These are phyloP conservation scores for Chalaropsis thielavioides DNA, from an alignment of 2,329 filamentous ascomycete genomes.

Conservation along the genomic window DNA sequence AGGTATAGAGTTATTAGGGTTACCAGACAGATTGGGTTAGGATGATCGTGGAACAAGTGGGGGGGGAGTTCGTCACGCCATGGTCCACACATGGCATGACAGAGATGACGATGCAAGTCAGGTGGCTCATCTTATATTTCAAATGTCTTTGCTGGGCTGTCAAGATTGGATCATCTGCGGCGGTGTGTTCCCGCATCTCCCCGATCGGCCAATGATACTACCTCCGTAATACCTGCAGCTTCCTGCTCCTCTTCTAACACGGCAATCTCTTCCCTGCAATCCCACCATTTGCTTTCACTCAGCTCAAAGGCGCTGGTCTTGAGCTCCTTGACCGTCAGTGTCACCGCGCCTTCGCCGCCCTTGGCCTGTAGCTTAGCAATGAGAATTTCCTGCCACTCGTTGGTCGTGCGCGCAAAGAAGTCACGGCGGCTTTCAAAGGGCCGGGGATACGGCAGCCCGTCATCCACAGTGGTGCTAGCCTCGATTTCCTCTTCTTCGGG, in stretches of 20 bases:
- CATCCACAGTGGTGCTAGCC: constrained; percentile 43
- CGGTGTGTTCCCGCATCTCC: constrained; percentile 35
- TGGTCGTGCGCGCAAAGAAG: constrained; percentile 78
- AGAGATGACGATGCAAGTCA: too few relatives aligned
- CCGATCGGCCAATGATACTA: constrained; percentile 71
- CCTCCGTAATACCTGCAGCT: constrained; percentile 84
- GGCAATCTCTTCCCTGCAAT: constrained; percentile 84
- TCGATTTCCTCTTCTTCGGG: constrained; percentile 34
- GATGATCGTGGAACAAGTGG: background rate
- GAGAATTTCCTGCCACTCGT: constrained; percentile 79
- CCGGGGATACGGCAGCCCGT: constrained; percentile 60
- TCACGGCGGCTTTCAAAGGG: constrained; percentile 85
- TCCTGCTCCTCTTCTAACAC: constrained; percentile 92
- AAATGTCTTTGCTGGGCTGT: too few relatives aligned
- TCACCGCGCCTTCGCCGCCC: constrained; percentile 45
- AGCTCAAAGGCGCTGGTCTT: constrained; percentile 80
- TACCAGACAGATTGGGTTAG: background rate
- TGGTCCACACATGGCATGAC: background rate
- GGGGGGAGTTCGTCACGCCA: background rate
- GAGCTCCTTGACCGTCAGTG: constrained; percentile 73
- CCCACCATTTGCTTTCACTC: constrained; percentile 98
- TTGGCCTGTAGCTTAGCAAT: constrained; percentile 60
- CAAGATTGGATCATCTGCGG: constrained; percentile 17
- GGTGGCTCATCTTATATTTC: too few relatives aligned
- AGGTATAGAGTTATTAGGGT: background rate